Evolutionary conservation across 148 eudicot species (phyloP), one percentile per base, ranked within the genome.

Genomic region (Heliosperma pusillum): DNA sequence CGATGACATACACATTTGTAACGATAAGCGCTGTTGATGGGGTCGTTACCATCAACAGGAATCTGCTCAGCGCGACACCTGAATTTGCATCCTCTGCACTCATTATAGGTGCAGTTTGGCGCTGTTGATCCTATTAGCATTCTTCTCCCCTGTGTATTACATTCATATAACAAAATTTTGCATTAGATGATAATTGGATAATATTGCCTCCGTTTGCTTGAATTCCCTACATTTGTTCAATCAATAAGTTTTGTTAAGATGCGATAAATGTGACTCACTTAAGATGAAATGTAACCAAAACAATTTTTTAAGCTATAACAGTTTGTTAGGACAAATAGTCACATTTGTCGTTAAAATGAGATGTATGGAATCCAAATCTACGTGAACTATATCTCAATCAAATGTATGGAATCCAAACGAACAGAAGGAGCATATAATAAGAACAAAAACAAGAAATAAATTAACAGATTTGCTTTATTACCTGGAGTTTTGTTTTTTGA

Each of bases 1-100:
- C 98, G 79, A 80, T 88, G 98, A 61, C 98, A 93, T 2, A 93
- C 86, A 78, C 98, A 93, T 81, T 76, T 93, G 90, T 93, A 93
- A 56, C 83, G 98, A 77, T 89, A 89, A 2, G 98, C 80, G 53
- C 98, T 93, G 70, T 91, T 83, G 27, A 91, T 82, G 1, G 98
- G 98, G 79, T 93, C 98, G 55, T 93, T 93, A 44, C 97, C 95
- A 67, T 93, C 98, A 4, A 93, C 98, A 0, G 98, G 98, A 76
- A 93, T 87, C 78, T 93, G 98, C 82, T 91, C 95, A 42, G 98
- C 97, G 74, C 89, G 89, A 69, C 98, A 93, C 75, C 85, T 88
- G 82, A 82, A 87, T 85, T 79, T 89, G 84, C 98, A 93, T 26
- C 95, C 95, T 80, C 88, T 82, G 88, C 98, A 93, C 77, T 93